Evolutionary conservation across 371 early-diverging fungal species (phyloP), one percentile per base, ranked within the genome.

Genomic region (Pancytospora philotis): DNA sequence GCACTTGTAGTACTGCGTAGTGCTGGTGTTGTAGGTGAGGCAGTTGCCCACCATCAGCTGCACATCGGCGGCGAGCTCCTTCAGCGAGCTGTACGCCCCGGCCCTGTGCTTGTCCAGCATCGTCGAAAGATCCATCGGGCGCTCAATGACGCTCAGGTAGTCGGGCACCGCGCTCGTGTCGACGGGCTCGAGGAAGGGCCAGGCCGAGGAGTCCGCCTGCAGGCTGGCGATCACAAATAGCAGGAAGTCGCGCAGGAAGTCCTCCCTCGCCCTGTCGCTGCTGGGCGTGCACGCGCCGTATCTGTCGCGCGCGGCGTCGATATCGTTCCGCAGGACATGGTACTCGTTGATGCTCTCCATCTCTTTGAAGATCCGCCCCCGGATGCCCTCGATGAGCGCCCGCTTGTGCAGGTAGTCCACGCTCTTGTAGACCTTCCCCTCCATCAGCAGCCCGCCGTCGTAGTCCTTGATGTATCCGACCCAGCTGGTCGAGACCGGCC

Each of bases 391-490:
- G 32, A 80, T 39, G n/a, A 74, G 55, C 10, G 58, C 66, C 30
- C 68, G 52, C 59, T 71, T 71, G 19, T 67, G 66, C n/a, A 73
- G 27, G 38, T 80, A 80, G 49, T 79, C 76, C 19, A 82, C 62
- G 10, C 73, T 68, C 62, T 70, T 69, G 39, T 62, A 65, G 4
- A 82, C 57, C 53, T 70, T 77, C 53, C 81, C 76, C 61, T 82
- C 75, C 93, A 98, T 95, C 3, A 95, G 84, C 1, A 95, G 96
- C 37, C 95, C 96, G 1, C 97, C 98, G 73, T 96, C 97, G 78
- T 98, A 98, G 82, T 98, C 99, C 80, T 98, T 98, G 72, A 98
- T 96, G 76, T 90, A 91, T 0, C 96, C 96, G 71, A 90, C 87
- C 98, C 98, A 98, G 61, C 87, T 86, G 61, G 92, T 91, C 73